Evolutionary conservation across 345 rosid genomes (phyloP).

Genomic region (Linum tenue): DNA sequence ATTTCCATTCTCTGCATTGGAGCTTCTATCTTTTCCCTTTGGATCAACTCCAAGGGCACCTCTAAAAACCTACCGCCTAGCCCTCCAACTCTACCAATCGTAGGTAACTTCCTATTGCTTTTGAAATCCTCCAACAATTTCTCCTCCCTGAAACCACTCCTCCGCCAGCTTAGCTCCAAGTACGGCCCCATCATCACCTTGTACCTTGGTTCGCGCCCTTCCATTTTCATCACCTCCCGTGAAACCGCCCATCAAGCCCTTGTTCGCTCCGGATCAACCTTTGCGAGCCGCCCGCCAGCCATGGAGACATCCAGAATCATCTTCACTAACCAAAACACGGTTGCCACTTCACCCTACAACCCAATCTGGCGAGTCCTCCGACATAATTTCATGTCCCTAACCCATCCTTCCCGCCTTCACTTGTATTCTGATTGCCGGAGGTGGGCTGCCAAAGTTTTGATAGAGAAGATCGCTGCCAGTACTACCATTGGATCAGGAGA

Average conservation of each 20-base stretch:
- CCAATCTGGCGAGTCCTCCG: slow-evolving; percentile 1
- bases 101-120: slow-evolving; percentile 8
- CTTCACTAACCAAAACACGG: slow-evolving; percentile 2
- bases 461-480: background rate
- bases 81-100: slow-evolving; percentile 4
- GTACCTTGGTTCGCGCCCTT: slow-evolving; percentile 10
- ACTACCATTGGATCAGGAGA: too few species aligned
- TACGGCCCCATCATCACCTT: slow-evolving; percentile 14
- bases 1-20: slow-evolving; percentile 1
- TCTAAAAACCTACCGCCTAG: background rate
- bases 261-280: background rate
- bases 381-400: slow-evolving; percentile 1
- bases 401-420: slow-evolving; percentile 6
- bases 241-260: slow-evolving; percentile 13
- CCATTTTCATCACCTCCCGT: slow-evolving; percentile 13
- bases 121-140: slow-evolving; percentile 8
- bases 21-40: background rate
- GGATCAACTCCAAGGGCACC: background rate
- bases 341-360: slow-evolving; percentile 8
- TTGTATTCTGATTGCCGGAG: slow-evolving; percentile 5
- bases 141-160: slow-evolving; percentile 9
- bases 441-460: slow-evolving; percentile 4
- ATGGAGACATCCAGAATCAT: slow-evolving; percentile 1
- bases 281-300: slow-evolving; percentile 12
- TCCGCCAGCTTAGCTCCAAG: slow-evolving; percentile 9